Conservation (phyloP, 2,329 filamentous ascomycete genomes). For the Aureobasidium musti region DNA sequence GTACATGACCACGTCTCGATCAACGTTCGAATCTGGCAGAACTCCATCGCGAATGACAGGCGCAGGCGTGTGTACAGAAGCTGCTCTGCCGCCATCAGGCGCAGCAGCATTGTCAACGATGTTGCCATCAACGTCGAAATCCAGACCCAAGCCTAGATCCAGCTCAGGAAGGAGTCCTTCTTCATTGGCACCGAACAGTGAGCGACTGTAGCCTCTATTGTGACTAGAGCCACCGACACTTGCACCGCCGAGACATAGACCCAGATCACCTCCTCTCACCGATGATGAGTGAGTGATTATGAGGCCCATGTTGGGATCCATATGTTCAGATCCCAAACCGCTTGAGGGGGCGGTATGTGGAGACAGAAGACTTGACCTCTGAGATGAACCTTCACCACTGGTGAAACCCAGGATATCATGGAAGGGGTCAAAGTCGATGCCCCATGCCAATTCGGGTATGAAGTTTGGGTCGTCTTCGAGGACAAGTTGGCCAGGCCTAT, state of each 20-base stretch:
- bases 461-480: conserved; percentile 83
- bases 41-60: background rate
- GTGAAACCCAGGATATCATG: conserved; percentile 54
- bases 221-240: conserved; percentile 2
- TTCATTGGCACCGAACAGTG: conserved; percentile 4
- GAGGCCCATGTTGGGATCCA: conserved; percentile 39
- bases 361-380: conserved; percentile 43
- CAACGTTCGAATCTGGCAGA: conserved; percentile 8
- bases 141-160: conserved; percentile 32
- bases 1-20: conserved; percentile 26
- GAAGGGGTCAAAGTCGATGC: conserved; percentile 54
- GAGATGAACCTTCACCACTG: conserved; percentile 41
- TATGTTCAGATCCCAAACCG: conserved; percentile 34
- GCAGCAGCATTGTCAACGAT: conserved; percentile 48
- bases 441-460: conserved; percentile 64
- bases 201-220: conserved; percentile 2
- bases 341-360: conserved; percentile 43
- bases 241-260: conserved; percentile 2
- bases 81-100: background rate
- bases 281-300: conserved; percentile 47
- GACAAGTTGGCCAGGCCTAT: conserved; percentile 72
- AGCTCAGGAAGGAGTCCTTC: conserved; percentile 41
- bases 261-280: conserved; percentile 29
- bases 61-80: background rate
- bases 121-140: conserved; percentile 63